These are phyloP conservation scores for Bifiguratus adelaidae DNA, from an alignment of 192 early-diverging fungal species.

Conservation along the genomic window DNA sequence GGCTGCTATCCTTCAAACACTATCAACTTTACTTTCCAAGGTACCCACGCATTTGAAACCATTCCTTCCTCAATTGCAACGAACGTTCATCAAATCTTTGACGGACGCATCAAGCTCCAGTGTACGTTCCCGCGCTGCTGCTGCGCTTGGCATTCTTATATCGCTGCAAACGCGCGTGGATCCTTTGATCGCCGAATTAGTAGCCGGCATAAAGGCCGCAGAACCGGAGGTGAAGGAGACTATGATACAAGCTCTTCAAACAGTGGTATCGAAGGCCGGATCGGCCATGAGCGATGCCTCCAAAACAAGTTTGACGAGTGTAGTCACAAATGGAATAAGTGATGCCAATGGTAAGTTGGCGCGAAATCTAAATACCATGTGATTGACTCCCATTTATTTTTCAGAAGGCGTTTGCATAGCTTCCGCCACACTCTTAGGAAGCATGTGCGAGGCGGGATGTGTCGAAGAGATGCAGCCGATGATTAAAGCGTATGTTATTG, in stretches of 20 bases:
- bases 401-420: not conserved
- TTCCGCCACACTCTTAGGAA: not conserved
- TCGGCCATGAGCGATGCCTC: conserved; percentile 46
- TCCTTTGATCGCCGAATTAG: conserved; percentile 66
- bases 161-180: conserved; percentile 65
- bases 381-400: too few species aligned
- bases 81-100: conserved; percentile 89
- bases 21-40: conserved; percentile 68
- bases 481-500: conserved; percentile 19
- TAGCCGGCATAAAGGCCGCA: conserved; percentile 50
- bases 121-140: conserved; percentile 73
- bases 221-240: conserved; percentile 47
- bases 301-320: conserved; percentile 40
- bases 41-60: conserved; percentile 86
- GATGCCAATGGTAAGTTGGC: conserved; percentile 19
- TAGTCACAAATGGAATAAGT: conserved; percentile 51
- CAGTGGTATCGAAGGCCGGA: conserved; percentile 53
- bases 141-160: conserved; percentile 64
- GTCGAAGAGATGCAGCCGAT: not conserved
- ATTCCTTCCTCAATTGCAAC: conserved; percentile 96
- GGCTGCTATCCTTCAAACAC: conserved; percentile 80
- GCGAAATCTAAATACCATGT: too few species aligned
- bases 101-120: conserved; percentile 56
- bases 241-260: conserved; percentile 66
- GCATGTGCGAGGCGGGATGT: not conserved